phyloP scores from a whole-genome alignment of 306 rosid genomes.

The Morella rubra region DNA sequence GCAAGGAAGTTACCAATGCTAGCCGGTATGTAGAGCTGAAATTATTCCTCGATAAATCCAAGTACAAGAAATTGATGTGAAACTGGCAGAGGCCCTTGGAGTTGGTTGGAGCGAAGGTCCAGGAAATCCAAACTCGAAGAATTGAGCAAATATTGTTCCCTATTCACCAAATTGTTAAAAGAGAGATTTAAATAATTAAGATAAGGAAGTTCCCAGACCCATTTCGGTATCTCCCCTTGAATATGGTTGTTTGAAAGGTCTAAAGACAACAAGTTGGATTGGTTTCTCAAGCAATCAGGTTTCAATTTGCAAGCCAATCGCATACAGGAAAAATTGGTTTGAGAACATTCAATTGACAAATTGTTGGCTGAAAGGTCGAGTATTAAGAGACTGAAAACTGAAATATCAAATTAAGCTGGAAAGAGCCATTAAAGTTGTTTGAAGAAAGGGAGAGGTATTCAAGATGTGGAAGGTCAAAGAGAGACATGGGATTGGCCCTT shows the following conservation, averaged over 20 bases:
- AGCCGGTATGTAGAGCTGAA: conserved; percentile 14
- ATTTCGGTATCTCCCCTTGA: conserved; percentile 26
- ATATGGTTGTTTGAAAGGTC: conserved; percentile 44
- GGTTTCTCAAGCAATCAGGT: conserved; percentile 31
- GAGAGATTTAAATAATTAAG: not conserved
- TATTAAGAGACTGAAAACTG: conserved; percentile 7
- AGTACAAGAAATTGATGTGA: not conserved
- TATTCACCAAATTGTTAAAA: not conserved
- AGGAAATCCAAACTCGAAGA: not conserved
- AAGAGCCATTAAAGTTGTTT: conserved; percentile 24
- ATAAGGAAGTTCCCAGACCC: conserved; percentile 25
- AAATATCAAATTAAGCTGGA: not conserved
- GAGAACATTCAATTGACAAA: not conserved
- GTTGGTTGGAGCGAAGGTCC: conserved; percentile 42
- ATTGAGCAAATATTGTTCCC: not conserved
- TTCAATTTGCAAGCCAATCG: too few relatives aligned
- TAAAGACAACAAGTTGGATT: fast-evolving
- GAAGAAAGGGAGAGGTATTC: not conserved
- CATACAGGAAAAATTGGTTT: too few relatives aligned
- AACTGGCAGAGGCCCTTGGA: conserved; percentile 22
- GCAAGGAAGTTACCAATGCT: not conserved
- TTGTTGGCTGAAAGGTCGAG: conserved; percentile 31
- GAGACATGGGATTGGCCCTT: conserved; percentile 16
- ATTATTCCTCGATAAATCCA: conserved; percentile 32
- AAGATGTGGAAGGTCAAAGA: conserved; percentile 14